Percentiles rank a stretch among this genome's conserved stretches.
phyloP scores from a whole-genome alignment of 768 basidiomycete species.

The Phallus indusiatus region DNA sequence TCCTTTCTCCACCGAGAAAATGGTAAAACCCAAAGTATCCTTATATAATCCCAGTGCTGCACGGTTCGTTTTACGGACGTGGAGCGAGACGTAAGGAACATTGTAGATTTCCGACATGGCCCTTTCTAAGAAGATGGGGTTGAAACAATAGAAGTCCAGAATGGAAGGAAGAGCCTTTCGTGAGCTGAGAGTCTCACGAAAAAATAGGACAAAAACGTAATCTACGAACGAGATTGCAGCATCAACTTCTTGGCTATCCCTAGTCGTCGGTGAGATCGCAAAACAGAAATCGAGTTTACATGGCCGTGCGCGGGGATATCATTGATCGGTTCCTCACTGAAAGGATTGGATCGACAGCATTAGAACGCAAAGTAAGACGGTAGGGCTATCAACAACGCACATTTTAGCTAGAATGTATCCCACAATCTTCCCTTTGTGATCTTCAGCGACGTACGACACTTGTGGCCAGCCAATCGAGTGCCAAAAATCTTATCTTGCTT shows the following conservation, averaged over 20 bases:
- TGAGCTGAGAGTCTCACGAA: background rate
- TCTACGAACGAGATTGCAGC: constrained; percentile 74
- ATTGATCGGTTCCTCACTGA: constrained; percentile 58
- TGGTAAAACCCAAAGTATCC: constrained; percentile 83
- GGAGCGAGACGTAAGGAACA: constrained; percentile 76
- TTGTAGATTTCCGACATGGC: constrained; percentile 87
- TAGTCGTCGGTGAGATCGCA: constrained; percentile 82
- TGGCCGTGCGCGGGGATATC: constrained; percentile 69
- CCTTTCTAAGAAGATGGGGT: constrained; percentile 47
- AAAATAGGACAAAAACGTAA: constrained; percentile 7
- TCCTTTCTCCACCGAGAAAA: constrained; percentile 75
- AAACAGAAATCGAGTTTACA: constrained; percentile 93
- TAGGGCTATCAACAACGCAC: constrained; percentile 33
- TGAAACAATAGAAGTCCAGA: background rate
- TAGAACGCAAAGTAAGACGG: background rate
- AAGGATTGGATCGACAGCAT: background rate
- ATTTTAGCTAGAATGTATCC: constrained; percentile 94
- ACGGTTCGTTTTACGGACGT: constrained; percentile 92
- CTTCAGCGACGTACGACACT: constrained; percentile 87
- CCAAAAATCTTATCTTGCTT: constrained; percentile 46
- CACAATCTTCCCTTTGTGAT: constrained; percentile 78
- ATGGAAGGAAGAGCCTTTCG: background rate
- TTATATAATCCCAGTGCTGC: constrained; percentile 84
- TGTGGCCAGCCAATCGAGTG: constrained; percentile 89
- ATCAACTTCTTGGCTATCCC: constrained; percentile 92